Percentiles rank a stretch among this genome's conserved stretches.
Conservation (phyloP, 2,329 filamentous ascomycete genomes). For the Epichloe festucae region DNA sequence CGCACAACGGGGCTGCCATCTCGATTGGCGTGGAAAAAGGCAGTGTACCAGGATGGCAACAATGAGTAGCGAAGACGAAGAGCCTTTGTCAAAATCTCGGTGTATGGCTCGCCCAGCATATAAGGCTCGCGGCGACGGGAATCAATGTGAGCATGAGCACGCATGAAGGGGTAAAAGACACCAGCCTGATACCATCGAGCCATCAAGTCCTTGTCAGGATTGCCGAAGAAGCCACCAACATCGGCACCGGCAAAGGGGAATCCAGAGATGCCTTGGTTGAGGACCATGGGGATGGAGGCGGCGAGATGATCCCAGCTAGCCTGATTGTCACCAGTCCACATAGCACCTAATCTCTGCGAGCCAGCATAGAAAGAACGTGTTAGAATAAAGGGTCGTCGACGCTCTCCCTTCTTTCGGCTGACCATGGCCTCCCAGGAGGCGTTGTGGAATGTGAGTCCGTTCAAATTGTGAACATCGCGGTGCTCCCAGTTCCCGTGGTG, state of each 20-base stretch:
- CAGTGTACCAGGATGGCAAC: constrained; percentile 90
- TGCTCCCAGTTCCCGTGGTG: constrained; percentile 91
- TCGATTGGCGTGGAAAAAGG: constrained; percentile 78
- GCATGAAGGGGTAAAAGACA: constrained; percentile 97
- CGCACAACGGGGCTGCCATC: constrained; percentile 78
- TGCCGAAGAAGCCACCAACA: constrained; percentile 95
- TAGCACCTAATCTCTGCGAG: constrained; percentile 78
- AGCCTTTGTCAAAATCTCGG: constrained; percentile 73
- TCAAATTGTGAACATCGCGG: constrained; percentile 89
- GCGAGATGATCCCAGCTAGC: constrained; percentile 84
- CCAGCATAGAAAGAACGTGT: constrained; percentile 89
- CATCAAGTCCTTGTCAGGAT: constrained; percentile 82
- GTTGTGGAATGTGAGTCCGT: constrained; percentile 91
- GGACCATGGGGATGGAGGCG: constrained; percentile 83
- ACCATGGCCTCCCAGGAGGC: constrained; percentile 79
- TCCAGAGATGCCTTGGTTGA: constrained; percentile 84
- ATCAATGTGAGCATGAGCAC: constrained; percentile 92
- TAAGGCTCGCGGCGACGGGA: constrained; percentile 91
- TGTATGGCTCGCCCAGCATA: constrained; percentile 71
- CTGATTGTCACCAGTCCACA: constrained; percentile 99
- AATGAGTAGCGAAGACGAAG: constrained; percentile 80
- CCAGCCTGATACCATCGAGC: constrained; percentile 95
- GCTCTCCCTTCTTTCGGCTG: constrained; percentile 73
- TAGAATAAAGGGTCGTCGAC: constrained; percentile 77
- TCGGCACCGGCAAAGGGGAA: constrained; percentile 93